These are phyloP conservation scores for Blastocystis sp. DNA, from an alignment of 352 stramenopile genomes.

Conservation along the genomic window DNA sequence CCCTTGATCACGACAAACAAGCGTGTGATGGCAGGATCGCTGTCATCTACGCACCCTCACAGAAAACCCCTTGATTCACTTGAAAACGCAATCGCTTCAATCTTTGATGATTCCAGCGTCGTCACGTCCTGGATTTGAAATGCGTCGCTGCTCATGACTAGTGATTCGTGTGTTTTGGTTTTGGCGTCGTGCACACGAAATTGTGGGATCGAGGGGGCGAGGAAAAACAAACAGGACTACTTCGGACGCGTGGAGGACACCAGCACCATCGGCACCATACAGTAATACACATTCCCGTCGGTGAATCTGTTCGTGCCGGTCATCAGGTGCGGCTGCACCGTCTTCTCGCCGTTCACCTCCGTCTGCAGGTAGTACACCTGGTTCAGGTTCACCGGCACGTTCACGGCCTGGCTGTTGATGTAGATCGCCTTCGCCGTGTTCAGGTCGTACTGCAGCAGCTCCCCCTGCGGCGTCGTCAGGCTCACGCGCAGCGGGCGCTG, in stretches of 20 bases:
- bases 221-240: not conserved
- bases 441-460: constrained; percentile 55
- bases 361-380: constrained; percentile 66
- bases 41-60: constrained; percentile 1
- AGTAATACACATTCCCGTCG: constrained; percentile 60
- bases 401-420: constrained; percentile 29
- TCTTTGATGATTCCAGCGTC: constrained; percentile 53
- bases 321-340: constrained; percentile 44
- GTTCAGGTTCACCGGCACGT: constrained; percentile 16
- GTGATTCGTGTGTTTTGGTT: constrained; percentile 22
- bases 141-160: constrained; percentile 17
- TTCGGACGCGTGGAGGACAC: not conserved
- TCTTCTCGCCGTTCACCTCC: constrained; percentile 33
- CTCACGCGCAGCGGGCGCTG: constrained; percentile 11
- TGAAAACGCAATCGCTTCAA: constrained; percentile 53
- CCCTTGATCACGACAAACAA: constrained; percentile 53
- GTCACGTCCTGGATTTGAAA: constrained; percentile 23
- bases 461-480: constrained; percentile 24
- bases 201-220: not conserved
- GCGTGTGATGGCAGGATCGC: constrained; percentile 6
- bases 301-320: not conserved
- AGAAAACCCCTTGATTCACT: not conserved
- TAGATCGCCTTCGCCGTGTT: constrained; percentile 25
- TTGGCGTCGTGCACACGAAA: not conserved
- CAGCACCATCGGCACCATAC: constrained; percentile 57